Evolutionary conservation across 2,329 filamentous ascomycete genomes (phyloP).

Genomic region (Polytolypa hystricis): DNA sequence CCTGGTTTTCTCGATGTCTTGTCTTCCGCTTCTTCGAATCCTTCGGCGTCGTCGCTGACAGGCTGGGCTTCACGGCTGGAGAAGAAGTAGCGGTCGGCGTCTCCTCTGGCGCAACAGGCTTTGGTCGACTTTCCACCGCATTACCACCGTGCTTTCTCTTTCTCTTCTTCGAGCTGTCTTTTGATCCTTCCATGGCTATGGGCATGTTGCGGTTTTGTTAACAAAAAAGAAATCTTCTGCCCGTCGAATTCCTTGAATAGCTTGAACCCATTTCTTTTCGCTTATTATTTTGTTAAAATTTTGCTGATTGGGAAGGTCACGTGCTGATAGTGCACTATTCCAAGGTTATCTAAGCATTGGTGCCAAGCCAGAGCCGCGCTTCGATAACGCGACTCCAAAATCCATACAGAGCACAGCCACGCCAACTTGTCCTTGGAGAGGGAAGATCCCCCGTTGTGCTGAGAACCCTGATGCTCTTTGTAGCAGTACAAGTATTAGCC

Average conservation of each 20-base stretch:
- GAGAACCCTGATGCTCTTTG: no score
- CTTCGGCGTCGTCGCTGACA: constrained; percentile 17
- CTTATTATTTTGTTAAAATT: background rate
- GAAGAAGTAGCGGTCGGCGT: constrained; percentile 12
- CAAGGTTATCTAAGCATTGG: no score
- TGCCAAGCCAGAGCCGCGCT: no score
- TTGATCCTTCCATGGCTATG: constrained; percentile 26
- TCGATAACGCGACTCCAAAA: no score
- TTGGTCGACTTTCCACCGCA: constrained; percentile 18
- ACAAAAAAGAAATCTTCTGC: background rate
- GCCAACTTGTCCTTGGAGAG: no score
- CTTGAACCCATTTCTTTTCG: background rate
- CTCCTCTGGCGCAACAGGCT: constrained; percentile 15
- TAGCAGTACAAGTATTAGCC: no score
- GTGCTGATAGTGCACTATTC: no score
- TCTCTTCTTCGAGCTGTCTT: constrained; percentile 32
- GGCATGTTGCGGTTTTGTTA: constrained; percentile 6
- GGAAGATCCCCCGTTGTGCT: no score
- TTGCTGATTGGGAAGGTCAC: background rate
- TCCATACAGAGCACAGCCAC: no score
- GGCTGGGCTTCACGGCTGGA: no score
- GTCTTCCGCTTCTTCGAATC: constrained; percentile 31
- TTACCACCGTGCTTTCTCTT: constrained; percentile 34
- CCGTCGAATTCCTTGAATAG: background rate
- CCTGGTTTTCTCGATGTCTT: no score